Evolutionary conservation across 2,329 filamentous ascomycete genomes (phyloP).

Genomic region (Cephalotrichum gorgonifer): DNA sequence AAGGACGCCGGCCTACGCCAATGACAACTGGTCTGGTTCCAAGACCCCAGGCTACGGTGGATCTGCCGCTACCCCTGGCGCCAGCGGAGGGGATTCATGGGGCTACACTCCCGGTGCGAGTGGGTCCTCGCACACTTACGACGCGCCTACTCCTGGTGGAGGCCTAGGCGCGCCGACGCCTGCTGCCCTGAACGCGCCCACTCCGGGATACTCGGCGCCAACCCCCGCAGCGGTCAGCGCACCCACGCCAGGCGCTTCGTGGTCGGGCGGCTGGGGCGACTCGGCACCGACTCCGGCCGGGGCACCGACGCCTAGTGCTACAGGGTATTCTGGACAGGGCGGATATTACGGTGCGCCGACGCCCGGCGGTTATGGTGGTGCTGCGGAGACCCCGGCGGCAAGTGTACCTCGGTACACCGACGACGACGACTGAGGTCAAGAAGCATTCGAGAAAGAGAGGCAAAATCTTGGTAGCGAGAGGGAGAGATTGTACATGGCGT

Average conservation of each 20-base stretch:
- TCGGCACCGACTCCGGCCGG: conserved; percentile 56
- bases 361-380: conserved; percentile 48
- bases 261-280: conserved; percentile 52
- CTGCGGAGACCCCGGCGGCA: conserved; percentile 51
- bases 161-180: conserved; percentile 49
- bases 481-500: not conserved
- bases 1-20: conserved; percentile 54
- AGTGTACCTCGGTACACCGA: conserved; percentile 45
- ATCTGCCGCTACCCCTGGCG: conserved; percentile 48
- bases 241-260: conserved; percentile 58
- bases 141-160: conserved; percentile 58
- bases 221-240: conserved; percentile 52
- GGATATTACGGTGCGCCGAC: conserved; percentile 50
- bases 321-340: conserved; percentile 22
- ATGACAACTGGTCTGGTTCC: conserved; percentile 57
- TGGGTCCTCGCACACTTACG: conserved; percentile 43
- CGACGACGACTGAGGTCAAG: conserved; percentile 27
- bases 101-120: conserved; percentile 43
- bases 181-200: conserved; percentile 56
- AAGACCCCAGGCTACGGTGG: conserved; percentile 68
- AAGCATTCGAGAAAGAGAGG: not conserved
- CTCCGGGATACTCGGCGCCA: conserved; percentile 57
- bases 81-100: conserved; percentile 49
- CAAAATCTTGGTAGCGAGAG: no score
- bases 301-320: conserved; percentile 61